Conservation (phyloP, 2,329 filamentous ascomycete species). For the Pestalotiopsis sp. region DNA sequence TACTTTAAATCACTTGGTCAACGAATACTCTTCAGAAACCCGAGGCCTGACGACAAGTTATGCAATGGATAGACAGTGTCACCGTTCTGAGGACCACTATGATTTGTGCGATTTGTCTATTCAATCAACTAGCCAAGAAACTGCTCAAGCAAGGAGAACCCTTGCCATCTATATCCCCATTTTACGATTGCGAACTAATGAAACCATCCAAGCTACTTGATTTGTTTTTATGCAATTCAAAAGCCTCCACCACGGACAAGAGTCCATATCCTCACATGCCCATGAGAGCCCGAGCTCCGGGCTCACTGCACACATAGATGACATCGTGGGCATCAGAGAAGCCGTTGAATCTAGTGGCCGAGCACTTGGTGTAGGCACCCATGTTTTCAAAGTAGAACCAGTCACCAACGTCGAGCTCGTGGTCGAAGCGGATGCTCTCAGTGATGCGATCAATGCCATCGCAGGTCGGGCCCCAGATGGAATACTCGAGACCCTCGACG, state of each 20-base stretch:
- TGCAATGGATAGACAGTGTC: too few species aligned
- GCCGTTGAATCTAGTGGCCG: constrained; percentile 95
- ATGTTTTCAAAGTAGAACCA: constrained; percentile 99
- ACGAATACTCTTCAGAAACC: too few species aligned
- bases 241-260: neutral
- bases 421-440: constrained; percentile 75
- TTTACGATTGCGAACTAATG: neutral
- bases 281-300: constrained; percentile 77
- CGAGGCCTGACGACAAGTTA: too few species aligned
- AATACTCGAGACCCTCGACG: constrained; percentile 74
- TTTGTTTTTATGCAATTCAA: neutral
- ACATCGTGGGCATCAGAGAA: constrained; percentile 92
- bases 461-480: constrained; percentile 97
- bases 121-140: neutral
- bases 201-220: neutral
- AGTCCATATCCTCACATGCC: constrained; percentile 24
- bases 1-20: too few species aligned
- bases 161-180: neutral
- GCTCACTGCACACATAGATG: constrained; percentile 93
- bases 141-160: neutral
- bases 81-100: neutral
- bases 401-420: constrained; percentile 86
- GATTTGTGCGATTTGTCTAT: neutral
- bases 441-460: constrained; percentile 97
- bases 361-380: constrained; percentile 98